These are phyloP conservation scores for Rhizoclosmatium globosum DNA, from an alignment of 192 early-diverging fungal genomes.

Conservation along the genomic window DNA sequence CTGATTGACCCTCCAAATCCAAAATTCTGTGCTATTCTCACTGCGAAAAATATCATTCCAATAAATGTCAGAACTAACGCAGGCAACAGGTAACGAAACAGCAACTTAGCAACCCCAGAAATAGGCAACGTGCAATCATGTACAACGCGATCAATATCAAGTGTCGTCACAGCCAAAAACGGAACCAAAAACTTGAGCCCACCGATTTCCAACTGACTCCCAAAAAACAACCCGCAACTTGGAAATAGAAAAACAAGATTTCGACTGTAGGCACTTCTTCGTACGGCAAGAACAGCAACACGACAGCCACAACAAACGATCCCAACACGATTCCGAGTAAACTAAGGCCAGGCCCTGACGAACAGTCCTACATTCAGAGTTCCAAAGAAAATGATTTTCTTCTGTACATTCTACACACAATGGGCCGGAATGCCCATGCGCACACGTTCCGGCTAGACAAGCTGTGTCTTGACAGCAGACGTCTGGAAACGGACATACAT, in stretches of 20 bases:
- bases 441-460: too few relatives aligned
- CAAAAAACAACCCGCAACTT: neutral
- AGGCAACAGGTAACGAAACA: constrained; percentile 32
- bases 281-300: constrained; percentile 18
- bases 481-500: too few relatives aligned
- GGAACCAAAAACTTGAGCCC: neutral
- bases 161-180: constrained; percentile 19
- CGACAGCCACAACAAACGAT: neutral
- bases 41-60: neutral
- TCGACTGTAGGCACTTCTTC: constrained; percentile 29
- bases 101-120: constrained; percentile 16
- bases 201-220: neutral
- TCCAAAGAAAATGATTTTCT: too few relatives aligned
- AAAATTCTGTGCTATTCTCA: neutral
- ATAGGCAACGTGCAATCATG: constrained; percentile 19
- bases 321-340: neutral
- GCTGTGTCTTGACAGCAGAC: too few relatives aligned
- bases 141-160: constrained; percentile 27
- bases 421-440: neutral
- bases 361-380: too few relatives aligned
- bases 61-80: neutral
- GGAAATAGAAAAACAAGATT: neutral
- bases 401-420: too few relatives aligned
- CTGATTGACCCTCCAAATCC: neutral
- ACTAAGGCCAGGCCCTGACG: neutral